Evolutionary conservation across 2,329 filamentous ascomycete species (phyloP).

Genomic region (Davidsoniella virescens): DNA sequence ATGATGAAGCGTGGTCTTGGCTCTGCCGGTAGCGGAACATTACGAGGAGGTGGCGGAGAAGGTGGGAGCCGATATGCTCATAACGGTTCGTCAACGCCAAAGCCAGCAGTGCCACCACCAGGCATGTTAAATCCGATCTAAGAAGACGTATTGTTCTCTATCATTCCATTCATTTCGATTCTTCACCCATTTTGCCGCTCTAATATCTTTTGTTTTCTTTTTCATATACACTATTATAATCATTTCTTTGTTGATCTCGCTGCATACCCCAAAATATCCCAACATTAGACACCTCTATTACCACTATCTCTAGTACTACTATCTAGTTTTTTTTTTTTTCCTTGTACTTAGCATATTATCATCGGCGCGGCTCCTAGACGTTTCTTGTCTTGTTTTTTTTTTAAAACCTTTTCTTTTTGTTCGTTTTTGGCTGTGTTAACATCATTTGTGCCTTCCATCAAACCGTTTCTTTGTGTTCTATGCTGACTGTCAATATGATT

Average conservation of each 20-base stretch:
- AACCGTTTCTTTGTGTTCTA: not conserved
- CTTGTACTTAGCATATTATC: not conserved
- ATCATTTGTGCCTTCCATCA: too few relatives aligned
- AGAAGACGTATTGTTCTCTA: slow-evolving; percentile 11
- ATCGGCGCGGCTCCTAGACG: not conserved
- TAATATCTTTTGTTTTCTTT: not conserved
- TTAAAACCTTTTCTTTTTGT: not conserved
- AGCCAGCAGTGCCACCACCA: slow-evolving; percentile 17
- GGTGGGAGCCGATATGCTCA: slow-evolving; percentile 17
- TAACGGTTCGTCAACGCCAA: slow-evolving; percentile 15
- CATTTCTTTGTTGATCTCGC: not conserved
- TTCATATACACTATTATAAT: not conserved
- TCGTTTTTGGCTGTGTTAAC: not conserved
- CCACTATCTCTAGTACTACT: slow-evolving; percentile 1
- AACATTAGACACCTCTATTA: not conserved
- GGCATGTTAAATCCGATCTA: slow-evolving; percentile 31
- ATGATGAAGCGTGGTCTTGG: slow-evolving; percentile 67
- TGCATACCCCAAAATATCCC: too few relatives aligned
- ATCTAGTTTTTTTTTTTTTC: not conserved
- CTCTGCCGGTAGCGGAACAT: slow-evolving; percentile 19
- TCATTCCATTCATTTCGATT: not conserved
- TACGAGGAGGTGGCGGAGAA: slow-evolving; percentile 16
- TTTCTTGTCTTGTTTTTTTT: not conserved
- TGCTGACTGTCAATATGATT: not conserved
- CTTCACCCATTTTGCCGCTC: not conserved